A percentile compares a stretch with the other conserved stretches of the same genome.
phyloP scores from a whole-genome alignment of 2,329 filamentous ascomycete species.

The Aspergillus ibericus region DNA sequence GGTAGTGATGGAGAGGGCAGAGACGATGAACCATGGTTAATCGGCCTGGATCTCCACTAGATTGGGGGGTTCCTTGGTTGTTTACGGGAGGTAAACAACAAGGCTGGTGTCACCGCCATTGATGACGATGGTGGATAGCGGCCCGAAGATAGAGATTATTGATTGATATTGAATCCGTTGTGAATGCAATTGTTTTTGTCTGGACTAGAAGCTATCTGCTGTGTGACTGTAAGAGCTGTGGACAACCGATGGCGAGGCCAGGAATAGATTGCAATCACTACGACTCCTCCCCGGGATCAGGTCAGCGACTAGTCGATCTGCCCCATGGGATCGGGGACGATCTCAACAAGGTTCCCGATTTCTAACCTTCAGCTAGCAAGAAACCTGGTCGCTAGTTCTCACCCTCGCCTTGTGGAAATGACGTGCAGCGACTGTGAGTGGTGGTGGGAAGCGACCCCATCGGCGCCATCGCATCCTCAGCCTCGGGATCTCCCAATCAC shows the following conservation, averaged over 20 bases:
- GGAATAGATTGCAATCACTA: not conserved
- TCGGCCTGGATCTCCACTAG: not conserved
- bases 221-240: not conserved
- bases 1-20: not conserved
- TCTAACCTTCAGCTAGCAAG: not conserved
- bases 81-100: conserved; percentile 3
- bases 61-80: conserved; percentile 2
- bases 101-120: not conserved
- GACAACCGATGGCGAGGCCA: not conserved
- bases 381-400: not conserved
- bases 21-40: conserved; percentile 3
- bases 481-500: conserved; percentile 14
- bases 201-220: not conserved
- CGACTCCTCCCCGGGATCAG: not conserved
- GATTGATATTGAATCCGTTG: not conserved
- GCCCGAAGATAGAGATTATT: not conserved
- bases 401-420: conserved; percentile 8
- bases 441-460: not conserved
- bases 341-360: not conserved
- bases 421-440: conserved; percentile 11
- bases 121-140: not conserved
- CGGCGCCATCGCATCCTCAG: not conserved
- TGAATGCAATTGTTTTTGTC: not conserved
- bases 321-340: conserved; percentile 3
- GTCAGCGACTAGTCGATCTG: not conserved